Evolutionary conservation across 352 stramenopile genomes (phyloP), one percentile per base, ranked within the genome.

Genomic region (Globisporangium spinosum): DNA sequence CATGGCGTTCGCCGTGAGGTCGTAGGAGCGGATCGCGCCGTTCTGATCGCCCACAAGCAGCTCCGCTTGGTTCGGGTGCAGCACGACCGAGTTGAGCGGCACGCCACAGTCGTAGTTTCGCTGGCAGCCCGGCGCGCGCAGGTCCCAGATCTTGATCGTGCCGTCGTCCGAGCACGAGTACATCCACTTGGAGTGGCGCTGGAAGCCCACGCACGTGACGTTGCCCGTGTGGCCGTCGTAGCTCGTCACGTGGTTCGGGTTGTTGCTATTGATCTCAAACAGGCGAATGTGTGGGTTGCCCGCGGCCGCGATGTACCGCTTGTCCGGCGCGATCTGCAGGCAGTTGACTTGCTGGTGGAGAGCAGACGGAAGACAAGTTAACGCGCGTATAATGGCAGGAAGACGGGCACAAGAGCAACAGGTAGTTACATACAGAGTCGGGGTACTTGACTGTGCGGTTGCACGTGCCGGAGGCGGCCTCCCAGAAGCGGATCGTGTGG

Each of bases 401-500:
- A 47, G n/a, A 15, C 35, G 6, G 2, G 5, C 7, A 25, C 8
- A 35, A 40, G 22, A 32, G 32, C 0, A 12, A 49, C 22, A 12
- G 4, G 56, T 66, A 74, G 45, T 3, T 47, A 25, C 79, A 6
- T 73, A 95, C 87, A 77, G 90, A 98, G 79, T 99, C 97, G 0
- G 92, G 87, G 82, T 97, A 99, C 68, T 97, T 97, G 68, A 99
- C 83, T 5, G 97, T 98, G 61, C 97, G 89, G 59, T 94, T 97
- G 79, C 96, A 99, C 25, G 95, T 97, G 34, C 97, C 96, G 15
- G 88, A 98, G 0, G 96, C 92, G 15, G 97, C 96, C 68, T 99
- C 96, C 97, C 97, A 99, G 85, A 99, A 99, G 69, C 96, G 85
- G 71, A 99, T 99, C 68, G 98, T 99, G 82, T 99, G 95, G 82